A percentile compares a stretch with the other conserved stretches of the same genome.
Conservation (phyloP, 2,329 filamentous ascomycete genomes). For the Zymoseptoria crescenta region DNA sequence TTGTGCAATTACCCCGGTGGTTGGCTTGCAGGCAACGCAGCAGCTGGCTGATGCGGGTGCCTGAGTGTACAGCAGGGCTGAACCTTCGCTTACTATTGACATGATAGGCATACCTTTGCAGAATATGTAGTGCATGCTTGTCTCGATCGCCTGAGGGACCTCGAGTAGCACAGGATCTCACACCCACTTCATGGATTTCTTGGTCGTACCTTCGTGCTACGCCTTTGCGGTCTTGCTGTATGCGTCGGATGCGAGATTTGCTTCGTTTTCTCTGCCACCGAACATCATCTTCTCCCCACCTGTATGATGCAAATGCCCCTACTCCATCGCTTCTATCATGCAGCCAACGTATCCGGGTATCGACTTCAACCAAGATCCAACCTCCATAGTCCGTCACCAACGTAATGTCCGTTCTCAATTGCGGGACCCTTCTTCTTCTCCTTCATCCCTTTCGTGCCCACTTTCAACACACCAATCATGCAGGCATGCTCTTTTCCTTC, state of each 20-base stretch:
- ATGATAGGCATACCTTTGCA: no score
- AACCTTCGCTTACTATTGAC: no score
- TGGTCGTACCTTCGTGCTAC: background rate
- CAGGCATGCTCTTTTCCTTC: conserved; percentile 93
- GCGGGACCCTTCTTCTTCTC: conserved; percentile 89
- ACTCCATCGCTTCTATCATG: background rate
- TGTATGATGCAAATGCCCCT: background rate
- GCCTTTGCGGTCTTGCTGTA: background rate
- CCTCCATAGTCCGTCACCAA: conserved; percentile 91
- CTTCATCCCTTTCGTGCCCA: conserved; percentile 86
- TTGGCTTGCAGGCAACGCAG: no score
- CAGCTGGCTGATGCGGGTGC: no score
- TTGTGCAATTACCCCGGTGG: no score
- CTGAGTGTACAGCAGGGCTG: no score
- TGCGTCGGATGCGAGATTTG: background rate
- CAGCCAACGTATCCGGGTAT: background rate
- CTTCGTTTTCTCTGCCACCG: background rate
- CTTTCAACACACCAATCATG: conserved; percentile 74
- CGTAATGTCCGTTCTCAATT: conserved; percentile 85
- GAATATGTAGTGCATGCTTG: no score
- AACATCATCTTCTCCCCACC: background rate
- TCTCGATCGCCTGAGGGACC: no score
- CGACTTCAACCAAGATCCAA: conserved; percentile 35
- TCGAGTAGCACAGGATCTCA: background rate
- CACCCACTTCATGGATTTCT: background rate